Percentiles rank a stretch among this genome's conserved stretches.
Conservation (phyloP, 106 monocot genomes). For the Triglochin maritima region DNA sequence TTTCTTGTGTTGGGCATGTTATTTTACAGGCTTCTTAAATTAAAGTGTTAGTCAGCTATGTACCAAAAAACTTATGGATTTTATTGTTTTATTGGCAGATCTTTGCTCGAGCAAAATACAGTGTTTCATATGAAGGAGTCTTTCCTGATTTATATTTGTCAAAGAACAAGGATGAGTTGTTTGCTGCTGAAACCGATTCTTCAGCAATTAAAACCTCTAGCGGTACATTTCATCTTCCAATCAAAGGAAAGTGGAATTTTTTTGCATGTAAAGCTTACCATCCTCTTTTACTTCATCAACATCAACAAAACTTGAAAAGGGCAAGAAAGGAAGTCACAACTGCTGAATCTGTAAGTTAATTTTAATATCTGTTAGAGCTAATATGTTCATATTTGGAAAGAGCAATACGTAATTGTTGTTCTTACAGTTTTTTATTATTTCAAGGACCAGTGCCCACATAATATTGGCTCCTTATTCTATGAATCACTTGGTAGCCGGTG, state of each 20-base stretch:
- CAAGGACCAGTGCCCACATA: no score
- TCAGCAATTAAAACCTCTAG: constrained; percentile 14
- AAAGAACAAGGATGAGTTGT: constrained; percentile 4
- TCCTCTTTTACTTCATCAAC: constrained; percentile 53
- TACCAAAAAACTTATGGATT: not conserved
- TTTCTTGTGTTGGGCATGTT: no score
- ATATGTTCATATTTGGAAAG: not conserved
- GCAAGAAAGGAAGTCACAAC: constrained; percentile 49
- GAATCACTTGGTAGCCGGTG: no score
- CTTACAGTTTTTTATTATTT: not conserved
- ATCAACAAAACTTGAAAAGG: constrained; percentile 41
- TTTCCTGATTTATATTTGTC: constrained; percentile 50
- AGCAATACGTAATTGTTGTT: not conserved
- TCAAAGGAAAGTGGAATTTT: constrained; percentile 41
- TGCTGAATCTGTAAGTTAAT: constrained; percentile 45
- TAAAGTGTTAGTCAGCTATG: no score
- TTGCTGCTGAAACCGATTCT: not conserved
- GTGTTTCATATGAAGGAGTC: constrained; percentile 60
- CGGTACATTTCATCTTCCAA: not conserved
- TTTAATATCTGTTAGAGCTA: not conserved
- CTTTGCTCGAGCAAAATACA: constrained; percentile 69
- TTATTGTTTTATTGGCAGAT: constrained; percentile 27
- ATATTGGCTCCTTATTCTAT: no score
- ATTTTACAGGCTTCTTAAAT: no score
- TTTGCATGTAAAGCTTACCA: constrained; percentile 59